A percentile compares a stretch with the other conserved stretches of the same genome.
phyloP scores from a whole-genome alignment of 805 yeast species.

The Nakazawaea anatomiae region DNA sequence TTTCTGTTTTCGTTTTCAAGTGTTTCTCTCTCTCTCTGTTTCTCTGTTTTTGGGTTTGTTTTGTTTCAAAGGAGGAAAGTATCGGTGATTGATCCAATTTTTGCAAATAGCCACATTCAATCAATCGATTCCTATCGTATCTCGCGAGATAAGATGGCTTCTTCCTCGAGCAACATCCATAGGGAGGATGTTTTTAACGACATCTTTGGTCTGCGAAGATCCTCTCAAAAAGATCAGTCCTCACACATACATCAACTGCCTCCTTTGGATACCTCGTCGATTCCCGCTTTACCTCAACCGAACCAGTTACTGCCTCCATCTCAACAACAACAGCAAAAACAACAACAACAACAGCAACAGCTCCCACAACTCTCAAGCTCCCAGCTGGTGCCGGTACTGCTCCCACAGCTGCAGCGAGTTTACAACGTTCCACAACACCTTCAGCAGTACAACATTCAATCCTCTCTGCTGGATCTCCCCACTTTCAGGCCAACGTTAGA shows the following conservation, averaged over 20 bases:
- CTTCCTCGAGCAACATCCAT: constrained; percentile 6
- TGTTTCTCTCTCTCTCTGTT: not conserved
- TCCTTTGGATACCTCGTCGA: constrained; percentile 10
- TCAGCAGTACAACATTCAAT: not conserved
- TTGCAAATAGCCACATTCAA: not conserved
- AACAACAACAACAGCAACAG: constrained; percentile 12
- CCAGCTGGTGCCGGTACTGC: not conserved
- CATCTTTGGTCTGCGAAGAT: constrained; percentile 24
- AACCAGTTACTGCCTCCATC: constrained; percentile 12
- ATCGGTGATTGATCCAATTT: not conserved
- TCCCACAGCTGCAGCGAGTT: not conserved
- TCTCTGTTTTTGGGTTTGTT: not conserved
- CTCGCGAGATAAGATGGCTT: not conserved
- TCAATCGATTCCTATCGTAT: not conserved
- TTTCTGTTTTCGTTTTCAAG: no score
- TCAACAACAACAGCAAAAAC: constrained; percentile 13
- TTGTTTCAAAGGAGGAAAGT: not conserved
- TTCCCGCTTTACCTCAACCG: constrained; percentile 16
- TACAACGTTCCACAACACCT: constrained; percentile 2
- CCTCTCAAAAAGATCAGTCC: constrained; percentile 2
- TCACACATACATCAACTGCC: constrained; percentile 4
- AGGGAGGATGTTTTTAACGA: constrained; percentile 24
- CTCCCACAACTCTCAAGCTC: not conserved
- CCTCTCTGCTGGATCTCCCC: not conserved
- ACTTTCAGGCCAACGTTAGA: not conserved